A percentile compares a stretch with the other conserved stretches of the same genome.
phyloP scores from a whole-genome alignment of 768 basidiomycete genomes.

The Neoboletus subvelutipes region DNA sequence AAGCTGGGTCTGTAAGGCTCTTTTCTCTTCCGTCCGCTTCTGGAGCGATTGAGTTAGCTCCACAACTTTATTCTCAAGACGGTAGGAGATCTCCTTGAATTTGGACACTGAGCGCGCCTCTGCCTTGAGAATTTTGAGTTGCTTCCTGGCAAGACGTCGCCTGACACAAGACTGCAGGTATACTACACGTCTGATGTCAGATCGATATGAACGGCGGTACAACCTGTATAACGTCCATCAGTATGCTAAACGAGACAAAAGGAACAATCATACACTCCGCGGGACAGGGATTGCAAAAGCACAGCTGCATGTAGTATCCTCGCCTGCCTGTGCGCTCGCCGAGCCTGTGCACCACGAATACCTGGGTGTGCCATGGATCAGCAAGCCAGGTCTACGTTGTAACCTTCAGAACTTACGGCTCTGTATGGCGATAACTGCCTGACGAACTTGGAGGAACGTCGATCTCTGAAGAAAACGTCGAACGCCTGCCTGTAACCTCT shows the following conservation, averaged over 20 bases:
- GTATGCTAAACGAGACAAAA: not conserved
- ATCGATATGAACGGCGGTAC: conserved; percentile 50
- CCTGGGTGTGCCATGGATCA: conserved; percentile 41
- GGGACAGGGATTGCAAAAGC: conserved; percentile 76
- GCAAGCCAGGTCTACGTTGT: conserved; percentile 1
- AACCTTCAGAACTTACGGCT: conserved; percentile 60
- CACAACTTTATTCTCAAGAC: conserved; percentile 98
- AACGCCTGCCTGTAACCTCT: conserved; percentile 69
- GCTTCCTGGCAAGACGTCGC: conserved; percentile 80
- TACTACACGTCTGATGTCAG: conserved; percentile 70
- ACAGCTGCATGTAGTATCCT: conserved; percentile 63
- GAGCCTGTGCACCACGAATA: conserved; percentile 71
- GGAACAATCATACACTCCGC: conserved; percentile 72
- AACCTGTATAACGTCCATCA: conserved; percentile 40
- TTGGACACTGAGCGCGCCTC: conserved; percentile 97
- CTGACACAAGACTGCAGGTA: conserved; percentile 91
- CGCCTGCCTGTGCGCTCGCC: conserved; percentile 56
- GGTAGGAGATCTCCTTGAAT: conserved; percentile 98
- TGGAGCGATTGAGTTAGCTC: conserved; percentile 95
- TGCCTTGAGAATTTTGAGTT: conserved; percentile 78
- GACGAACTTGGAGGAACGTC: conserved; percentile 60
- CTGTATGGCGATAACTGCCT: conserved; percentile 72
- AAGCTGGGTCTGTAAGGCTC: conserved; percentile 75
- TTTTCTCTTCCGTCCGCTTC: conserved; percentile 87
- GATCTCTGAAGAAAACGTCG: conserved; percentile 75